Conservation (phyloP, 192 early-diverging fungal genomes). For the Coemansia erecta region DNA sequence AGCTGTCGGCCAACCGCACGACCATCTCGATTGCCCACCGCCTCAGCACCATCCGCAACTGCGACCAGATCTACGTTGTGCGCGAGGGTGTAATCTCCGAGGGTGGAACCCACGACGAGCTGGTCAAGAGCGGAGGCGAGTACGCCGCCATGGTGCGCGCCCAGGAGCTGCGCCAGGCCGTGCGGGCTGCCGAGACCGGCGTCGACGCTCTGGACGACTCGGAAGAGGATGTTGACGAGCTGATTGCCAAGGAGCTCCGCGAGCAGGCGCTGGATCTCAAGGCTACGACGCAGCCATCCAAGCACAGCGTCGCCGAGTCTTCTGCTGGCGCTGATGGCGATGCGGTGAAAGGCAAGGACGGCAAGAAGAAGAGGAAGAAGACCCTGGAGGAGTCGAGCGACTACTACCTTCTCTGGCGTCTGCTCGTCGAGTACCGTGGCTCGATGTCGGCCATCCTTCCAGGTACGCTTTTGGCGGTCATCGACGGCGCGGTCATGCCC, state of each 20-base stretch:
- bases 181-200: constrained; percentile 25
- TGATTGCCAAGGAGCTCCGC: constrained; percentile 44
- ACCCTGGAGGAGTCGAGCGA: constrained; percentile 29
- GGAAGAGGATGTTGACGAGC: constrained; percentile 25
- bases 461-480: constrained; percentile 25
- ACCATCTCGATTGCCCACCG: constrained; percentile 92
- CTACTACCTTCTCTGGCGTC: constrained; percentile 17
- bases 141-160: constrained; percentile 57
- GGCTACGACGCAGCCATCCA: constrained; percentile 14
- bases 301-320: constrained; percentile 15
- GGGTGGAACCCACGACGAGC: constrained; percentile 75
- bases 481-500: constrained; percentile 74
- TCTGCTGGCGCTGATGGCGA: not conserved
- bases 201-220: constrained; percentile 8
- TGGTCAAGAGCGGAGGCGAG: constrained; percentile 62
- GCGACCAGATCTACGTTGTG: constrained; percentile 85
- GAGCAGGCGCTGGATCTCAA: constrained; percentile 42
- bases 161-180: constrained; percentile 79
- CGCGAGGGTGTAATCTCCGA: constrained; percentile 68
- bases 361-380: constrained; percentile 1
- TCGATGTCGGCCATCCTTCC: constrained; percentile 34
- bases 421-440: constrained; percentile 24
- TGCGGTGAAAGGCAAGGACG: too few species aligned
- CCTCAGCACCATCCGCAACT: constrained; percentile 86
- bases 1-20: constrained; percentile 69